These are phyloP conservation scores for Endoconidiophora polonica DNA, from an alignment of 2,329 filamentous ascomycete genomes.

Conservation along the genomic window DNA sequence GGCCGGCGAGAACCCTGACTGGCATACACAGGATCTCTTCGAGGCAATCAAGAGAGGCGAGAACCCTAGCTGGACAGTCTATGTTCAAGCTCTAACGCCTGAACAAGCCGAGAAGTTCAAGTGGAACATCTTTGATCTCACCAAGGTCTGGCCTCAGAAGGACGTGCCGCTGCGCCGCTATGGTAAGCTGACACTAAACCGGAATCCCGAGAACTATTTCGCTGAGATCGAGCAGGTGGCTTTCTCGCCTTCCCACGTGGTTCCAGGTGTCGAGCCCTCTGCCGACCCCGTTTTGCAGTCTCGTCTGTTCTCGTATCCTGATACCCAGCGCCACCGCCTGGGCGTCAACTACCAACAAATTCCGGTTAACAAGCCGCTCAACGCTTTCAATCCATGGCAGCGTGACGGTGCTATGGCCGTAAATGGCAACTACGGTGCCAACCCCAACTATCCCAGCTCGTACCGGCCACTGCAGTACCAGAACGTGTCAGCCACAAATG, in stretches of 20 bases:
- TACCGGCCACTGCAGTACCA: slow-evolving; percentile 30
- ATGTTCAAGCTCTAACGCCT: slow-evolving; percentile 45
- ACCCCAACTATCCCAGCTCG: slow-evolving; percentile 40
- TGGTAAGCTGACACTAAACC: slow-evolving; percentile 46
- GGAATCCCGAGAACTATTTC: slow-evolving; percentile 51
- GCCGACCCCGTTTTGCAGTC: slow-evolving; percentile 47
- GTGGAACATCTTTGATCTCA: slow-evolving; percentile 52
- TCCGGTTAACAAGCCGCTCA: slow-evolving; percentile 40
- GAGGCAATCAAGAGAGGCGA: slow-evolving; percentile 45
- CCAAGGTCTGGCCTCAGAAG: slow-evolving; percentile 50
- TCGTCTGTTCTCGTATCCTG: slow-evolving; percentile 43
- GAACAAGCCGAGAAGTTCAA: slow-evolving; percentile 43
- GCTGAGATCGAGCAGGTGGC: slow-evolving; percentile 52
- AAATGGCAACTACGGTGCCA: slow-evolving; percentile 45
- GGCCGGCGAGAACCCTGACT: slow-evolving; percentile 42
- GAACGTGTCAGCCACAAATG: slow-evolving; percentile 23
- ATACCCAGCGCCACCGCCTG: slow-evolving; percentile 46
- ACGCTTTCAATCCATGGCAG: slow-evolving; percentile 50
- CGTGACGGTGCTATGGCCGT: slow-evolving; percentile 56
- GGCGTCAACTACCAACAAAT: slow-evolving; percentile 49
- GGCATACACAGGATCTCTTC: slow-evolving; percentile 46
- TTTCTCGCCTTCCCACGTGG: slow-evolving; percentile 47
- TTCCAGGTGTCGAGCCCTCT: slow-evolving; percentile 45
- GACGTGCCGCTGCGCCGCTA: slow-evolving; percentile 44
- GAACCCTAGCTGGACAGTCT: slow-evolving; percentile 45